Base-by-base conservation (phyloP, 768 basidiomycete genomes). In the Lactarius sanguifluus region DNA sequence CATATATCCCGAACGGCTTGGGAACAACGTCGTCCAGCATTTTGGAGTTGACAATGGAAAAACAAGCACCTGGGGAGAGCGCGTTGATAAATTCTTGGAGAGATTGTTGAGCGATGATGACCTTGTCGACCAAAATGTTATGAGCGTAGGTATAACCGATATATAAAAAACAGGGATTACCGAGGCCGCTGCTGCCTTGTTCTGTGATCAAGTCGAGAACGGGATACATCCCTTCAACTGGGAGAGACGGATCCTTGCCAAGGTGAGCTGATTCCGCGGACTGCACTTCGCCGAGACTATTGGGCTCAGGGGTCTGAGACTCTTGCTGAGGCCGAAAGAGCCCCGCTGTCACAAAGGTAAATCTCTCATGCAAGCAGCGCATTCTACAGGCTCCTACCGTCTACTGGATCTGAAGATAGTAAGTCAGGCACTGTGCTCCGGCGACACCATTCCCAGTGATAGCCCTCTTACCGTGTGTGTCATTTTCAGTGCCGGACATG, bases 1-100 rank as follows among this genome's bases (percentile, higher is more conserved):
- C 87, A 66, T 88, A 88, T 1, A 88, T 64, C 1, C 86, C 87
- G 6, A 85, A 71, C 6, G 84, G 85, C 65, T 81, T 80, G 65
- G 87, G 71, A 2, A 69, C 59, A n/a, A 78, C 71, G 3, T 76
- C 68, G 70, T 88, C 86, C 5, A 88, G 76, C 0, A 74, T 72
- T 54, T 79, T 78, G 73, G 88, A 88, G 67, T 87, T 79, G 65
- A 88, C 82, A 57, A 86, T 75, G 0, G 83, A 83, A 1, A 70
- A 66, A 70, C 85, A 87, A 7, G 86, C 81, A 1, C 83, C 81
- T 0, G 86, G 84, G 43, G 71, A 77, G 9, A 86, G 54, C n/a
- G 70, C 72, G 59, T 86, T 83, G 69, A 85, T 79, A 57, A 87
- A 81, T 2, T 75, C 67, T 66, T 76, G 75, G 12, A 88, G 74